phyloP scores from a whole-genome alignment of 768 basidiomycete genomes.

The Russula sp. region DNA sequence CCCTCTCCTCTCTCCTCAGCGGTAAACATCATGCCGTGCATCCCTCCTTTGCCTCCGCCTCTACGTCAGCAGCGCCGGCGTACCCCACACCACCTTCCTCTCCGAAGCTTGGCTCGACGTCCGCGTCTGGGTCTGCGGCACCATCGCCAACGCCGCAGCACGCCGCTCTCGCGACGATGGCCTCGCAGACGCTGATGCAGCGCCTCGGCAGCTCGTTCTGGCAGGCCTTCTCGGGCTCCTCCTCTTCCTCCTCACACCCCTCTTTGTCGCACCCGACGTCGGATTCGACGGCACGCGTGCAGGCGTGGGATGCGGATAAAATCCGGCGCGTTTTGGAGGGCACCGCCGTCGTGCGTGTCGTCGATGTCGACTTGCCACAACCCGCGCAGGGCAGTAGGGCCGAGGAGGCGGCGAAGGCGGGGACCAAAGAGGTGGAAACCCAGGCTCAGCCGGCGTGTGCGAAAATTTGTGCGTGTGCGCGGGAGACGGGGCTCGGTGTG shows the following conservation, averaged over 20 bases:
- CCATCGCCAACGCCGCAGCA: constrained; percentile 35
- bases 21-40: constrained; percentile 35
- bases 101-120: constrained; percentile 33
- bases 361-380: constrained; percentile 55
- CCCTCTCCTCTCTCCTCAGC: constrained; percentile 35
- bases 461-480: constrained; percentile 12
- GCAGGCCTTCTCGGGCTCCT: constrained; percentile 74
- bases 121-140: constrained; percentile 28
- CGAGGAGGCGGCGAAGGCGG: background rate
- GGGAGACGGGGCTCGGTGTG: constrained; percentile 16
- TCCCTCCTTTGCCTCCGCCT: background rate
- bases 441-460: constrained; percentile 2
- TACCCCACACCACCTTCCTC: constrained; percentile 44
- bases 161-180: constrained; percentile 65
- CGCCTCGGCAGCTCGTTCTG: constrained; percentile 76
- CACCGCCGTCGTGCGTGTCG: constrained; percentile 70
- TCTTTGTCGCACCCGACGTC: background rate
- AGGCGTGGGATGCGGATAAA: constrained; percentile 62
- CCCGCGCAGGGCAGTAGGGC: background rate
- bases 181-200: constrained; percentile 66
- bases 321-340: constrained; percentile 78
- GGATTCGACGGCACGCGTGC: background rate
- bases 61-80: constrained; percentile 27
- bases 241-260: constrained; percentile 25
- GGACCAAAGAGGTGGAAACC: background rate